These are phyloP conservation scores for Apiospora saccharicola DNA, from an alignment of 2,329 filamentous ascomycete species.

Conservation along the genomic window DNA sequence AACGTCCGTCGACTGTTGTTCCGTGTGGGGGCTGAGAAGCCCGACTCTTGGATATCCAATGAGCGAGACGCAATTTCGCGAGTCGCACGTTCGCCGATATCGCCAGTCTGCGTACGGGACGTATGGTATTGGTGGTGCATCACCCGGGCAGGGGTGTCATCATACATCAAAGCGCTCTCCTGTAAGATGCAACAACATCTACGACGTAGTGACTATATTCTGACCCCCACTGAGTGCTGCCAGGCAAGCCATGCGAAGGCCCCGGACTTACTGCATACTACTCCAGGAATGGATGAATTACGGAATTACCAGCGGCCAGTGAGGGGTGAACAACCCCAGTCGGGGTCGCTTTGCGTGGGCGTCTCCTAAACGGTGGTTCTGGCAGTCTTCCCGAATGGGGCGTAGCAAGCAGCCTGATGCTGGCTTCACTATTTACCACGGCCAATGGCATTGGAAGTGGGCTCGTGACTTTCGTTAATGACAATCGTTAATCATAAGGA, in stretches of 20 bases:
- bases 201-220: background rate
- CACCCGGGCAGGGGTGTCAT: constrained; percentile 5
- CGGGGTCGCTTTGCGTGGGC: too few species aligned
- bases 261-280: constrained; percentile 14
- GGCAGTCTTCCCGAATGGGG: background rate
- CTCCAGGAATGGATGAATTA: constrained; percentile 18
- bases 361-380: background rate
- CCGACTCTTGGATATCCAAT: background rate
- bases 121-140: constrained; percentile 6
- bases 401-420: background rate
- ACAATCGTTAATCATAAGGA: constrained; percentile 10
- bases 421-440: background rate
- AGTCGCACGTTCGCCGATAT: constrained; percentile 1
- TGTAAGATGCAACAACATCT: background rate
- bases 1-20: background rate
- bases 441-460: constrained; percentile 17
- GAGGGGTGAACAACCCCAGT: constrained; percentile 2
- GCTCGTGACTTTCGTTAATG: constrained; percentile 2
- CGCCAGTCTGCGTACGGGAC: constrained; percentile 5
- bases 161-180: constrained; percentile 2
- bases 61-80: background rate
- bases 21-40: constrained; percentile 8
- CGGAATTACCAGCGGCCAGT: constrained; percentile 13
- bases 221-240: background rate
- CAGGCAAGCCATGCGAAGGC: background rate